Base-by-base conservation (phyloP, 495 filamentous ascomycete genomes). In the Podospora bellae-mahoneyi region DNA sequence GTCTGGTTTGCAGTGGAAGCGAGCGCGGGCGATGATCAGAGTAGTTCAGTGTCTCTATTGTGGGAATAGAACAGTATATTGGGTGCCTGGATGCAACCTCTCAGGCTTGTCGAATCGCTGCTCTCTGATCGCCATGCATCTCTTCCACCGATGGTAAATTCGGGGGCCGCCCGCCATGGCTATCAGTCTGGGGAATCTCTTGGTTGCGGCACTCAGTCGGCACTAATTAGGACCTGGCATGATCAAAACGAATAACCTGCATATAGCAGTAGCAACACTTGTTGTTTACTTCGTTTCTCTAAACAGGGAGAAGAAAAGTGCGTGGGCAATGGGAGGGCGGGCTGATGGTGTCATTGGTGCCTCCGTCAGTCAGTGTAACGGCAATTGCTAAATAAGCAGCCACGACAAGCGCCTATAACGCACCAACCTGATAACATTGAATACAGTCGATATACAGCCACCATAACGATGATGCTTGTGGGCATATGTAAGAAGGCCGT, bases 201-300 rank as follows among this genome's bases (percentile, higher is more conserved):
- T 63, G 61, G 30, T 63, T 63, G 61, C 61, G 32, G 28, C 28
- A 32, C 28, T 63, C 18, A 28, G 30, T 28, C 61, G 61, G 61
- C 61, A 63, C 20, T 63, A n/a, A 32, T 16, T 48, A 48, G n/a
- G 48, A 19, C 61, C 30, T 28, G 30, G 27, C 30, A 32, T 63
- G 30, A 39, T 48, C n/a, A 32, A 48, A 32, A 48, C 5, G 34
- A 32, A 63, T 63, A 34, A 63, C 61, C 61, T 63, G 61, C 61
- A 44, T 63, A 34, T 20, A 48, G 9, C 39, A 48, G 39, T 10
- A 48, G 39, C 5, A 16, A 13, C 39, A 16, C 2, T 48, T 48
- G 39, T 48, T 48, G 39, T 48, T 48, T 48, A 13, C 39, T 48
- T 48, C 39, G 39, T 48, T 48, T 48, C 39, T 48, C 39, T 48